Base-by-base conservation (phyloP, 2,329 filamentous ascomycete species). In the Fusarium succisae region DNA sequence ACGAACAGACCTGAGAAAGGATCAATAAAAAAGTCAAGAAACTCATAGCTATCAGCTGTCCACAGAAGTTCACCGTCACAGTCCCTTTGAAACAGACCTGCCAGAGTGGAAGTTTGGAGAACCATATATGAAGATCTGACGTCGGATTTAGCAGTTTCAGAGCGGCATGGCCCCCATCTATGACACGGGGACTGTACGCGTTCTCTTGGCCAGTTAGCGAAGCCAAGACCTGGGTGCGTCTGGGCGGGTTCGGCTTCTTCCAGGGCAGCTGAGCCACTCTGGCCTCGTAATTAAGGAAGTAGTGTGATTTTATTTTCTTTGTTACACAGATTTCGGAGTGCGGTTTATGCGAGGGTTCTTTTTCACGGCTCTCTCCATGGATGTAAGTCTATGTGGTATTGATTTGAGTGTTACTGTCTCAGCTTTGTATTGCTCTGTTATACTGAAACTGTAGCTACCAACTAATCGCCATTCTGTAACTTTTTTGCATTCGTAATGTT, bases 231-330 rank as follows among this genome's bases (percentile, higher is more conserved):
- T 47, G 24, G 41, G 43, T 39, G 32, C 41, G 38, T 17, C 61
- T 61, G 18, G 67, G 54, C 70, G 37, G 41, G 26, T 48, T 54
- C 39, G 55, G 48, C 71, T 57, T 72, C 15, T 59, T 73, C 57
- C 70, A 74, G 61, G 66, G 51, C 22, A 56, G 70, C 70, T 74
- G 38, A 73, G 71, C 70, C 70, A 74, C 71, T 59, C 47, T 26
- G 32, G 63, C 24, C 32, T 71, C 70, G 71, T 73, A 55, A 70
- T 57, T 47, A 37, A 35, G 50, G 18, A 56, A 5, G 15, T 13
- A 56, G 32, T 20, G 11, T 30, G 51, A 15, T 37, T 41, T 30
- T 8, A 8, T 17, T 28, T 51, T 11, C 22, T 55, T 41, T 60
- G 44, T 54, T 51, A 51, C 56, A 63, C 56, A 56, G 26, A 24